Evolutionary conservation across 2,329 filamentous ascomycete genomes (phyloP).

Genomic region (Lasiodiplodia citricola): DNA sequence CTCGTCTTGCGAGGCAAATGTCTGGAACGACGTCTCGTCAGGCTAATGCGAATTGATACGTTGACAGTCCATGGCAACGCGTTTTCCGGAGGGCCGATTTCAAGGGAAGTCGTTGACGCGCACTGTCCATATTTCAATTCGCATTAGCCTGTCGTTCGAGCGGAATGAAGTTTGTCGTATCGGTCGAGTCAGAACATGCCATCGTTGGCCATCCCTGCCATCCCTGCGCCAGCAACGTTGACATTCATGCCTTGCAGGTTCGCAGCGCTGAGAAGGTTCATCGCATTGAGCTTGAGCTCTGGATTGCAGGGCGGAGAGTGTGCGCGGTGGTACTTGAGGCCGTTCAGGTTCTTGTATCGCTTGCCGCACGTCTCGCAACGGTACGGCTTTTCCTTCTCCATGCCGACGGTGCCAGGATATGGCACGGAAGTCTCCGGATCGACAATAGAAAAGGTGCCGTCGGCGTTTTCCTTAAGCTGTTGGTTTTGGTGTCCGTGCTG

Average conservation of each 20-base stretch:
- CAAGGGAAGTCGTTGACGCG: too few relatives aligned
- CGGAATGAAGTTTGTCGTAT: constrained; percentile 14
- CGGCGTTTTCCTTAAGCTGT: constrained; percentile 93
- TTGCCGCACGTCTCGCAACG: constrained; percentile 97
- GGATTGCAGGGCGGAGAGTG: constrained; percentile 89
- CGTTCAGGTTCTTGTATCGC: constrained; percentile 98
- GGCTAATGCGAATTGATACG: too few relatives aligned
- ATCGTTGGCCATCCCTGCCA: constrained; percentile 60
- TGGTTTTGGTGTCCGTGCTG: constrained; percentile 94
- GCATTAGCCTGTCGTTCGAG: neutral
- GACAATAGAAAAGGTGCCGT: constrained; percentile 97
- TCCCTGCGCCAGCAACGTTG: constrained; percentile 58
- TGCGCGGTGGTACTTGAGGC: constrained; percentile 82
- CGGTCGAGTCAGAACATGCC: constrained; percentile 47
- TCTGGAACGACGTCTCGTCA: neutral
- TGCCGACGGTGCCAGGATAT: constrained; percentile 95
- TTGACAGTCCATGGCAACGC: too few relatives aligned
- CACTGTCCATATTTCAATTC: too few relatives aligned
- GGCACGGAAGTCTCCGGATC: constrained; percentile 93
- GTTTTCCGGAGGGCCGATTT: too few relatives aligned
- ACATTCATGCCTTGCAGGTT: constrained; percentile 52
- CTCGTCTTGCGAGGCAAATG: constrained; percentile 22
- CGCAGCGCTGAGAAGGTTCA: constrained; percentile 40
- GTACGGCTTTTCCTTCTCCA: constrained; percentile 99
- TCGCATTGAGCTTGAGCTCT: constrained; percentile 66